Percentiles rank a stretch among this genome's conserved stretches.
Evolutionary conservation across 495 filamentous ascomycete species (phyloP).

Genomic region (Podospora didyma): DNA sequence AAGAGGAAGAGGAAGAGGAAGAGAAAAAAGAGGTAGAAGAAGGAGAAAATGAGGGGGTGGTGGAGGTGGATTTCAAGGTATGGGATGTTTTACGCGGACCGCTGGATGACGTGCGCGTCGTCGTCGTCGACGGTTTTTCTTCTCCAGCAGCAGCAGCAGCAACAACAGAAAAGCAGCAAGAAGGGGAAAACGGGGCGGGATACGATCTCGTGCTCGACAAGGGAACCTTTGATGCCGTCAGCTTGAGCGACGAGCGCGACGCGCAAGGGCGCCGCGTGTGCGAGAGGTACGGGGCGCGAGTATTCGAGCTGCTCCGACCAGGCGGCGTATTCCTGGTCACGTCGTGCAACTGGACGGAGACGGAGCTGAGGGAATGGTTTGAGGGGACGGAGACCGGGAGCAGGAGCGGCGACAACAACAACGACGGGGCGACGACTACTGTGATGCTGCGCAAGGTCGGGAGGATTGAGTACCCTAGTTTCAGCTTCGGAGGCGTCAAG

Average conservation of each 20-base stretch:
- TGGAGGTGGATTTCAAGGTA: constrained; percentile 51
- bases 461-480: constrained; percentile 73
- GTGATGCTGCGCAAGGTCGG: constrained; percentile 47
- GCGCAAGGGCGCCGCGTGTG: constrained; percentile 50
- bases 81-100: constrained; percentile 70
- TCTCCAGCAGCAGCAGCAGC: constrained; percentile 9
- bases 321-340: constrained; percentile 80
- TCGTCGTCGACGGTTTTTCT: neutral
- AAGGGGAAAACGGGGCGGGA: constrained; percentile 36
- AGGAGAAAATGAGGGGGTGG: neutral
- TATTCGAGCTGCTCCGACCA: constrained; percentile 58
- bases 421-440: neutral
- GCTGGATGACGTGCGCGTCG: constrained; percentile 19
- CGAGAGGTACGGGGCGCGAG: constrained; percentile 69
- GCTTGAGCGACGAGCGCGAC: constrained; percentile 60
- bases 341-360: constrained; percentile 97
- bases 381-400: constrained; percentile 26
- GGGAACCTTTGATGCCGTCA: constrained; percentile 94
- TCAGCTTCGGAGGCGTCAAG: constrained; percentile 80
- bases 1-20: constrained; percentile 4
- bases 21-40: neutral
- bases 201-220: constrained; percentile 94
- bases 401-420: neutral
- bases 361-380: constrained; percentile 78
- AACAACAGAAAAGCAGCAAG: constrained; percentile 9